Percentiles rank a stretch among this genome's conserved stretches.
Evolutionary conservation across 768 basidiomycete species (phyloP).

Genomic region (Postia placenta): DNA sequence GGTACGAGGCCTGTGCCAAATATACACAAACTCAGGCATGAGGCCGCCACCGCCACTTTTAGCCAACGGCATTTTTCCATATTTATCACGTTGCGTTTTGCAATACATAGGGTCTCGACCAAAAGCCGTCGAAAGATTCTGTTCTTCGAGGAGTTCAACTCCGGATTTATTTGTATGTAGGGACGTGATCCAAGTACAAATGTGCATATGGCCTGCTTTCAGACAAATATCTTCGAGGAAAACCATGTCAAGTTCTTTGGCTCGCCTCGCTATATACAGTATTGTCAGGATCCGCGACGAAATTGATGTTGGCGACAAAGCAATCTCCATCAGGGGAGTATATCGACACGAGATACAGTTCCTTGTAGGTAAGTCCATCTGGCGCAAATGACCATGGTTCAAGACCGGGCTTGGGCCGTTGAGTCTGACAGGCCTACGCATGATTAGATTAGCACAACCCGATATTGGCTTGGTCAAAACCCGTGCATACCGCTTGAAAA

Average conservation of each 20-base stretch:
- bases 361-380: neutral
- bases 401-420: neutral
- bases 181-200: neutral
- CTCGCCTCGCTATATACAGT: too few relatives aligned
- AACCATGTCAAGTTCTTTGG: too few relatives aligned
- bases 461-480: neutral
- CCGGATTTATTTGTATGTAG: neutral
- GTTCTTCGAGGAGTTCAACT: neutral
- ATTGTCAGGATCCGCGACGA: neutral
- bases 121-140: too few relatives aligned
- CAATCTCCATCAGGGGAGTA: neutral
- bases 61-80: too few relatives aligned
- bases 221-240: too few relatives aligned
- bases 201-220: too few relatives aligned
- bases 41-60: too few relatives aligned
- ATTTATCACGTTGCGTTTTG: too few relatives aligned
- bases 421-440: neutral
- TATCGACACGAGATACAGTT: neutral
- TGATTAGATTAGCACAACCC: neutral
- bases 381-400: neutral
- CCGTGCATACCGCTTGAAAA: neutral
- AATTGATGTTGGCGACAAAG: neutral
- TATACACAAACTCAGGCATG: too few relatives aligned
- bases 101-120: too few relatives aligned
- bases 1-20: too few relatives aligned